These are phyloP conservation scores for Suhomyces xylopsoci DNA, from an alignment of 805 yeast genomes.

Conservation along the genomic window DNA sequence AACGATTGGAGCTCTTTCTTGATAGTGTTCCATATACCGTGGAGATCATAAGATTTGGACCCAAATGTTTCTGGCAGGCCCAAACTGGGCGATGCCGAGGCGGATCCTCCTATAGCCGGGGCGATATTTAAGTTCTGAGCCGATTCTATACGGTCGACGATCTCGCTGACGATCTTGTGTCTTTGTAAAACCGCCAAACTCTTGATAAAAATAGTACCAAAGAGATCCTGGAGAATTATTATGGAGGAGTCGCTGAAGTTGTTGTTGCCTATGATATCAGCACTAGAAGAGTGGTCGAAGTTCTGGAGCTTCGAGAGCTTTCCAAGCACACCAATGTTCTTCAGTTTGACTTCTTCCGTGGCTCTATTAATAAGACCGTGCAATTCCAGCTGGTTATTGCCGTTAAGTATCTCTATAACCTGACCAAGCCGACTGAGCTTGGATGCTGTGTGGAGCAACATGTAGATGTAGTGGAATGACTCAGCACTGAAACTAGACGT, in stretches of 20 bases:
- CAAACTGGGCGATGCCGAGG: not conserved
- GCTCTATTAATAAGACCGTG: constrained; percentile 60
- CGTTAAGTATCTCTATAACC: constrained; percentile 51
- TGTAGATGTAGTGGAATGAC: constrained; percentile 53
- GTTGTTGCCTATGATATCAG: constrained; percentile 23
- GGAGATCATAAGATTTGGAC: constrained; percentile 14
- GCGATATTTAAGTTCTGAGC: constrained; percentile 11
- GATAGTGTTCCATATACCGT: constrained; percentile 28
- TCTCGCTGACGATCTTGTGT: constrained; percentile 63
- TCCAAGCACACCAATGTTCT: constrained; percentile 41
- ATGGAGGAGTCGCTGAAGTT: constrained; percentile 48
- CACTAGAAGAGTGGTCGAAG: constrained; percentile 20
- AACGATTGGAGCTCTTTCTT: constrained; percentile 32
- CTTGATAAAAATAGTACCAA: constrained; percentile 66
- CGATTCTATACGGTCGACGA: constrained; percentile 36
- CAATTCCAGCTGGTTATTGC: constrained; percentile 58
- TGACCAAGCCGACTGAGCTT: constrained; percentile 60
- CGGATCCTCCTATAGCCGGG: not conserved
- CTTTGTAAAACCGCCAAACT: constrained; percentile 62
- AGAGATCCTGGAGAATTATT: constrained; percentile 62
- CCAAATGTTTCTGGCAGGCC: not conserved
- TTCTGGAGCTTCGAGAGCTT: constrained; percentile 28
- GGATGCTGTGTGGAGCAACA: constrained; percentile 53
- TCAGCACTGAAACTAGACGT: constrained; percentile 28
- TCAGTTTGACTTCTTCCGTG: constrained; percentile 60